phyloP scores from a whole-genome alignment of 257 asterid species.

The Nicotiana sylvestris region DNA sequence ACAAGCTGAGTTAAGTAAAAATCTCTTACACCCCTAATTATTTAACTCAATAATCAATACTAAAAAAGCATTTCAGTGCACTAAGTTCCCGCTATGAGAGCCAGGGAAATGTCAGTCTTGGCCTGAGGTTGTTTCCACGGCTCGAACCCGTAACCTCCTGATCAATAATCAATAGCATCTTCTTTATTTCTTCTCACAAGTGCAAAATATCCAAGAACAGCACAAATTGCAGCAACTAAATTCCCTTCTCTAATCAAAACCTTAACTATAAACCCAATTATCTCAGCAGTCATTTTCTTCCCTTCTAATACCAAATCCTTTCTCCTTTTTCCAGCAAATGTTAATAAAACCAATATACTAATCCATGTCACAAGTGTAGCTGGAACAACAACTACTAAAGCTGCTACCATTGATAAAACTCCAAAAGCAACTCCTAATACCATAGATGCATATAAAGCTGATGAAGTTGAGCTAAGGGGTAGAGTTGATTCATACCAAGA shows the following conservation, averaged over 20 bases:
- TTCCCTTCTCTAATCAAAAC: slow-evolving; percentile 86
- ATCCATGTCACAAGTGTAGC: slow-evolving; percentile 89
- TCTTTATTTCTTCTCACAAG: slow-evolving; percentile 43
- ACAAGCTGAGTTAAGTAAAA: no score
- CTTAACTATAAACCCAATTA: slow-evolving; percentile 57
- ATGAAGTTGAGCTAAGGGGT: slow-evolving; percentile 8
- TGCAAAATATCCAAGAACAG: slow-evolving; percentile 73
- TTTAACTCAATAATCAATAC: no score
- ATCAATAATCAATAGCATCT: slow-evolving; percentile 14
- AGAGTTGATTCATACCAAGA: slow-evolving; percentile 43
- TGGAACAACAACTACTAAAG: slow-evolving; percentile 81
- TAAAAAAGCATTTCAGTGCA: no score
- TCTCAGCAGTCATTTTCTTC: slow-evolving; percentile 77
- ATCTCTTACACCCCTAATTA: no score
- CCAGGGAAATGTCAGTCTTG: no score
- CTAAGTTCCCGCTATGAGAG: no score
- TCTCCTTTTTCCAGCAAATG: slow-evolving; percentile 80
- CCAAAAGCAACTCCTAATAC: slow-evolving; percentile 71
- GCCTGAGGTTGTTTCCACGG: no score
- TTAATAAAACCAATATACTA: slow-evolving; percentile 60
- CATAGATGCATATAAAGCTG: slow-evolving; percentile 65
- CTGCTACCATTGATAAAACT: slow-evolving; percentile 70
- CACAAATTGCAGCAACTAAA: slow-evolving; percentile 75
- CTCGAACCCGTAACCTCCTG: no score
- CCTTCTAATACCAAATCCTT: slow-evolving; percentile 65